Conservation (phyloP, 192 early-diverging fungal genomes). For the Dimargaris cristalligena region DNA sequence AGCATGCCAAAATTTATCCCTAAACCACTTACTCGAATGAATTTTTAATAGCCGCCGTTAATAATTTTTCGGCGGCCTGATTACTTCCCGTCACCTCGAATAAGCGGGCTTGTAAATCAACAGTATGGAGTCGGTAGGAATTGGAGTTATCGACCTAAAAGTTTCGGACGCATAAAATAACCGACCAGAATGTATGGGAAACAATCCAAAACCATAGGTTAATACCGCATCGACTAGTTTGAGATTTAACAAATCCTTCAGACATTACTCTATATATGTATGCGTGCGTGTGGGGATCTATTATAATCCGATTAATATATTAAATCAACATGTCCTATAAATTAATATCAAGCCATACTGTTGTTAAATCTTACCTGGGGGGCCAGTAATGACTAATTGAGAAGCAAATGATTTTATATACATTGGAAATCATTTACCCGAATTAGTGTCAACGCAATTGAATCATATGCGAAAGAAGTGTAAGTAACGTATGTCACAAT, state of each 20-base stretch:
- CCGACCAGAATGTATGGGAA: no score
- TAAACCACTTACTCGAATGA: neutral
- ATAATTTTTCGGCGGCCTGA: neutral
- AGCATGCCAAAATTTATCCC: neutral
- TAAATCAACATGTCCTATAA: no score
- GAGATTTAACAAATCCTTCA: no score
- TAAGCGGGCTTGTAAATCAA: neutral
- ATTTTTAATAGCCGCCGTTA: neutral
- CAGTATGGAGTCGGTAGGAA: neutral
- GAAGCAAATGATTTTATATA: conserved; percentile 2
- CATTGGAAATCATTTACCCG: neutral
- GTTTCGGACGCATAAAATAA: no score
- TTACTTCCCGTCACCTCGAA: neutral
- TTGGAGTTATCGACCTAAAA: neutral
- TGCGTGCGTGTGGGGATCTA: no score
- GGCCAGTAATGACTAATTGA: neutral
- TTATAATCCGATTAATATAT: no score
- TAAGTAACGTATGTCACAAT: neutral
- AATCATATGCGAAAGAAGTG: neutral
- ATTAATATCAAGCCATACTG: no score
- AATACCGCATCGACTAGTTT: no score
- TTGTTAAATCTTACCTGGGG: no score
- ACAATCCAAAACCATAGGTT: no score
- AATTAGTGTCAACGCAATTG: neutral
- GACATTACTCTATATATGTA: no score